Conservation (phyloP, 805 yeast species). For the Barnettozyma salicaria region DNA sequence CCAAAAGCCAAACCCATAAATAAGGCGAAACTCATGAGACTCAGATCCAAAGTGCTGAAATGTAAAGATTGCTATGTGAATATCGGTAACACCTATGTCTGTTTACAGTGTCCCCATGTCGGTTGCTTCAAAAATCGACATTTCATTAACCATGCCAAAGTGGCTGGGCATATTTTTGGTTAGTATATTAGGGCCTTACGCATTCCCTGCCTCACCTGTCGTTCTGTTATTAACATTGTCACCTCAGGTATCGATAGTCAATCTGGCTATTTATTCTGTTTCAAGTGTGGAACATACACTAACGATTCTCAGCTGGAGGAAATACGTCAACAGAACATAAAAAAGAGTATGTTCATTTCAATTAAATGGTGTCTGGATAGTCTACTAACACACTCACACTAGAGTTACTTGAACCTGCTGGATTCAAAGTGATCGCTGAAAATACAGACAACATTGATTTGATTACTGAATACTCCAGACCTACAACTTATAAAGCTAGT, state of each 20-base stretch:
- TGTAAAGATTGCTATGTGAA: slow-evolving; percentile 45
- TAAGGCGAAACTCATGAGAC: slow-evolving; percentile 32
- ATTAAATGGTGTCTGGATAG: too few relatives aligned
- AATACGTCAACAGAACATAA: slow-evolving; percentile 31
- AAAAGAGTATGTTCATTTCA: slow-evolving; percentile 3
- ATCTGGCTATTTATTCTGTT: slow-evolving; percentile 69
- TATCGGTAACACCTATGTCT: slow-evolving; percentile 43
- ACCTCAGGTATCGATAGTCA: slow-evolving; percentile 48
- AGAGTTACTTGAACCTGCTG: too few relatives aligned
- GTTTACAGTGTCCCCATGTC: slow-evolving; percentile 72
- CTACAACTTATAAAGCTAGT: slow-evolving; percentile 42
- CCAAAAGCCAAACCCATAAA: slow-evolving; percentile 25
- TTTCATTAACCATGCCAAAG: slow-evolving; percentile 41
- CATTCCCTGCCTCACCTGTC: too few relatives aligned
- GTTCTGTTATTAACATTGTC: background rate
- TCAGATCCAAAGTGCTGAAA: slow-evolving; percentile 39
- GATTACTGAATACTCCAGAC: slow-evolving; percentile 30
- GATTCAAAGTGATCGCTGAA: too few relatives aligned
- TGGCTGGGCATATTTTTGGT: slow-evolving; percentile 50
- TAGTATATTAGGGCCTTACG: slow-evolving; percentile 3
- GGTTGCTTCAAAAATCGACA: slow-evolving; percentile 57
- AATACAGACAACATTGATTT: slow-evolving; percentile 25
- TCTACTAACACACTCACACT: too few relatives aligned
- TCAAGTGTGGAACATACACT: slow-evolving; percentile 69
- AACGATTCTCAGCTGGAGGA: slow-evolving; percentile 53